phyloP scores from a whole-genome alignment of 805 yeast genomes.

The Candida qinlingensis region DNA sequence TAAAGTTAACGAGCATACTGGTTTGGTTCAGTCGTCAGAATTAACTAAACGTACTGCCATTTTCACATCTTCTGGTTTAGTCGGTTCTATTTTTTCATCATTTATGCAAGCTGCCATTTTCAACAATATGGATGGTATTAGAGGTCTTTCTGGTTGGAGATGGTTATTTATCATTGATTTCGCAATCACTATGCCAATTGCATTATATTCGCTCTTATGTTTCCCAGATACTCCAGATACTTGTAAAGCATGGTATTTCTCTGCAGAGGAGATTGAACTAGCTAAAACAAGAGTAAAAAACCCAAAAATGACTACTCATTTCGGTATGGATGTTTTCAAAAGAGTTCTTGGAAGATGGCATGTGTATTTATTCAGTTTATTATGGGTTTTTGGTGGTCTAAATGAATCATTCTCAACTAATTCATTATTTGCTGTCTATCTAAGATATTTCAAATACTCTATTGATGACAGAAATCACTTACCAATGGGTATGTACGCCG shows the following conservation, averaged over 20 bases:
- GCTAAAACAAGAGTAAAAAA: conserved; percentile 40
- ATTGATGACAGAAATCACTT: conserved; percentile 42
- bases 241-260: conserved; percentile 36
- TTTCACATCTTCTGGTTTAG: conserved; percentile 48
- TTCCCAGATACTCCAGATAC: conserved; percentile 58
- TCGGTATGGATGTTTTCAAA: conserved; percentile 32
- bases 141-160: conserved; percentile 54
- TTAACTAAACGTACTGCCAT: conserved; percentile 47
- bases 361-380: conserved; percentile 47
- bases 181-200: conserved; percentile 51
- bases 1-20: conserved; percentile 18
- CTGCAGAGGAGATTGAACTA: conserved; percentile 34
- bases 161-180: conserved; percentile 66
- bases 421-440: conserved; percentile 44
- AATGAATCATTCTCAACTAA: conserved; percentile 42
- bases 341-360: conserved; percentile 51
- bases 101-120: conserved; percentile 55
- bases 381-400: conserved; percentile 49
- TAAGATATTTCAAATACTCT: conserved; percentile 36
- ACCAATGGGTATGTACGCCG: conserved; percentile 51
- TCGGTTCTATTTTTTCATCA: conserved; percentile 51
- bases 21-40: conserved; percentile 30
- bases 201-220: conserved; percentile 48
- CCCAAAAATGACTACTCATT: conserved; percentile 30
- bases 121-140: conserved; percentile 33